Percentiles rank a stretch among this genome's conserved stretches.
phyloP scores from a whole-genome alignment of 2,329 filamentous ascomycete genomes.

The Venturia carpophila region DNA sequence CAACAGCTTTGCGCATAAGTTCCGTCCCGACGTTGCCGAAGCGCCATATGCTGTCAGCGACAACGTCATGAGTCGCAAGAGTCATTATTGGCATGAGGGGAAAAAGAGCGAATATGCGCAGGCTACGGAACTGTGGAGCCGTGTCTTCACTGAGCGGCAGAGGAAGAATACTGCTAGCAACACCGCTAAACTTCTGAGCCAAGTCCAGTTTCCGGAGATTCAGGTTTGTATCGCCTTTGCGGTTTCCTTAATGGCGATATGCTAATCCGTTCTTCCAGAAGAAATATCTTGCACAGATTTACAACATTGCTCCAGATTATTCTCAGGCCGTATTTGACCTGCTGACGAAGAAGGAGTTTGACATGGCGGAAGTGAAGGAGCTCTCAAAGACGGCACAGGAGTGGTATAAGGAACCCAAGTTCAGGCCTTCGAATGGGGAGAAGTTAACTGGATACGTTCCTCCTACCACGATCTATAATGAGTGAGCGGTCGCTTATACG shows the following conservation, averaged over 20 bases:
- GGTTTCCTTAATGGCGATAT: not conserved
- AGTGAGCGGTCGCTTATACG: not conserved
- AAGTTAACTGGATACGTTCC: constrained; percentile 36
- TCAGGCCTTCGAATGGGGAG: constrained; percentile 34
- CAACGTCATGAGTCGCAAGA: constrained; percentile 44
- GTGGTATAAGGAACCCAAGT: constrained; percentile 41
- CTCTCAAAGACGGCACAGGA: constrained; percentile 38
- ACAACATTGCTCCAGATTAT: constrained; percentile 43
- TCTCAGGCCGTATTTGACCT: constrained; percentile 41
- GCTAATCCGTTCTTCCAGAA: constrained; percentile 24
- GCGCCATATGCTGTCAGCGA: constrained; percentile 44
- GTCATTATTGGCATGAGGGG: constrained; percentile 49
- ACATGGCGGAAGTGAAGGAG: constrained; percentile 40
- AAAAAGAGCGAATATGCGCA: constrained; percentile 47
- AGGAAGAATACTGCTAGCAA: constrained; percentile 42
- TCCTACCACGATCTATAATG: constrained; percentile 28
- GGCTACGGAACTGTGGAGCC: constrained; percentile 41
- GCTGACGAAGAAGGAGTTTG: constrained; percentile 39
- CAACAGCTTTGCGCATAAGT: constrained; percentile 46
- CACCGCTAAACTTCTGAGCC: constrained; percentile 39
- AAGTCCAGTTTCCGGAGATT: constrained; percentile 39
- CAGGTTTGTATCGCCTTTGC: constrained; percentile 27
- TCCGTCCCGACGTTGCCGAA: constrained; percentile 45
- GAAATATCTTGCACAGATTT: constrained; percentile 47
- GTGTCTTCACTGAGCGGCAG: constrained; percentile 41